Conservation (phyloP, 2,329 filamentous ascomycete species). For the Helicocarpus griseus region DNA sequence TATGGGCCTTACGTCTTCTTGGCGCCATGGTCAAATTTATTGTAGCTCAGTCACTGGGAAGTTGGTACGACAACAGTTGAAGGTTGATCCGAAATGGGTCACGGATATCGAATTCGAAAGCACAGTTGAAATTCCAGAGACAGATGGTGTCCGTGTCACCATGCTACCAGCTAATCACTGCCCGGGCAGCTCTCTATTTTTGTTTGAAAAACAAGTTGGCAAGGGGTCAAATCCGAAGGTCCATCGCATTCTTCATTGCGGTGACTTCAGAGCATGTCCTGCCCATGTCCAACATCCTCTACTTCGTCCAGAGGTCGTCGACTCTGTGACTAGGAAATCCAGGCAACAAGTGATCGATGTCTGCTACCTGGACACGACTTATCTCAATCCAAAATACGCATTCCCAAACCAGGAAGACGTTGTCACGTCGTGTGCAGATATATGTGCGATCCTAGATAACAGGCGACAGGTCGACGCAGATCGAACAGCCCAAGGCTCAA, state of each 20-base stretch:
- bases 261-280: conserved; percentile 86
- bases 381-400: conserved; percentile 88
- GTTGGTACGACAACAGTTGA: conserved; percentile 74
- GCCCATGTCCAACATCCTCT: conserved; percentile 75
- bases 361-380: conserved; percentile 96
- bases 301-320: conserved; percentile 63
- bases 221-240: conserved; percentile 50
- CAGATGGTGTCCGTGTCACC: conserved; percentile 73
- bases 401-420: conserved; percentile 87
- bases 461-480: conserved; percentile 46
- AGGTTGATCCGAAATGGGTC: conserved; percentile 77
- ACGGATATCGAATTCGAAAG: conserved; percentile 77
- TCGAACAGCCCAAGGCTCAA: conserved; percentile 45
- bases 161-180: conserved; percentile 98
- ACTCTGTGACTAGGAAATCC: conserved; percentile 59
- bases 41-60: conserved; percentile 90
- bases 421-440: conserved; percentile 73
- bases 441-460: conserved; percentile 69
- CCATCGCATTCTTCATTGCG: conserved; percentile 85
- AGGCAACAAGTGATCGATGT: conserved; percentile 83
- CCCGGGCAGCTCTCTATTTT: conserved; percentile 83
- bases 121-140: conserved; percentile 67
- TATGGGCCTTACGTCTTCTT: conserved; percentile 75
- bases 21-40: conserved; percentile 91
- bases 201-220: conserved; percentile 72